Base-by-base conservation (phyloP, 768 basidiomycete genomes). In the Nevesoporus exiguus region DNA sequence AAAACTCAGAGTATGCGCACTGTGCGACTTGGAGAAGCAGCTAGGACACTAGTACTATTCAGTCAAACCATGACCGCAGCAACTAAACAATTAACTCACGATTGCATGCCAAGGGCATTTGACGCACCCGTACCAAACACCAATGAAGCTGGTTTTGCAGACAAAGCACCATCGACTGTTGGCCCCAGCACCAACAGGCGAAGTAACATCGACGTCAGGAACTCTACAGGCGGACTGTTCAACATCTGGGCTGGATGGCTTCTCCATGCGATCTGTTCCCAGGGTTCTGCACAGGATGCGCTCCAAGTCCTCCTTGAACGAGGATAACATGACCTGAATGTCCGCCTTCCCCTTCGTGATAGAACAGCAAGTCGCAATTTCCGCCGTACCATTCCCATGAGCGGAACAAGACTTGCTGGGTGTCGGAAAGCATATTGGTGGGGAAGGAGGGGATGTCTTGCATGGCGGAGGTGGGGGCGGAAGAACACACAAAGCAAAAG, bases 221-320 rank as follows among this genome's bases (percentile, higher is more conserved):
- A 29, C 24, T 9, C 14, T 8, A 25, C 52, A 36, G 31, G 33
- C 13, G 24, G 49, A 53, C 3, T 14, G 25, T 14, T 40, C 27
- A 52, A 47, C 8, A 4, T 9, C 24, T 15, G 48, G 2, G 15
- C 41, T 5, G 8, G 43, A 40, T 39, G 49, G 54, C 10, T 49
- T 27, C 29, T 49, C 50, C n/a, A 27, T 27, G 21, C 30, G 15
- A 48, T 53, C 42, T 19, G 58, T 3, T 30, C 73, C 73, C 47
- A 80, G 72, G 1, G 72, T 70, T 50, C 59, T 65, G 21, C 61
- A 61, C 24, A 85, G 61, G 52, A 79, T 71, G 14, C 67, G 70
- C 36, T 82, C 75, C n/a, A 88, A 68, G 50, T 83, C 77, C 10
- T 65, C 58, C 61, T 83, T 77, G 63, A 87, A 86, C n/a, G 71